Conservation (phyloP, 495 filamentous ascomycete genomes). For the Mycothermus thermophilus region DNA sequence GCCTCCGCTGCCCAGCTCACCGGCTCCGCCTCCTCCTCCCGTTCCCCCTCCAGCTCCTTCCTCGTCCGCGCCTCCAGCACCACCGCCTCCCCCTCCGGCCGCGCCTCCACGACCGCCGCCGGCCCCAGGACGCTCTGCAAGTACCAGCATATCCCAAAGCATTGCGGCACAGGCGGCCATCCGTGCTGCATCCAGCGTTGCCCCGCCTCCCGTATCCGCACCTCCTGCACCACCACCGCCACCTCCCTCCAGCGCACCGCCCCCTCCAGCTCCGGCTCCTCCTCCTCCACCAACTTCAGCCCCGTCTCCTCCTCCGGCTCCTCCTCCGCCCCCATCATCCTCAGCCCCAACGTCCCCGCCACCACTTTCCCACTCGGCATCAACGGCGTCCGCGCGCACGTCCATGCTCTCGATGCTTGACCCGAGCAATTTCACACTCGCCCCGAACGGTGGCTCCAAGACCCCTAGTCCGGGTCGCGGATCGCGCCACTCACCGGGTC, state of each 20-base stretch:
- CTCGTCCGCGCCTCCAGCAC: conserved; percentile 35
- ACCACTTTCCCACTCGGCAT: conserved; percentile 20
- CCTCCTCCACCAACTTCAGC: conserved; percentile 26
- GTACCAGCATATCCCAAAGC: conserved; percentile 22
- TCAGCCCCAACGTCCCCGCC: conserved; percentile 14
- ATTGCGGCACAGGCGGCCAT: conserved; percentile 38
- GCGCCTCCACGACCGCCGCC: conserved; percentile 39
- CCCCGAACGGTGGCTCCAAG: conserved; percentile 34
- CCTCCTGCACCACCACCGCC: conserved; percentile 32
- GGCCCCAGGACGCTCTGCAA: conserved; percentile 18
- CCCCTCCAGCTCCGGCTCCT: conserved; percentile 20
- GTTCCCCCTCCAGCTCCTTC: conserved; percentile 35
- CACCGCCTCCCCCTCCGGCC: conserved; percentile 35
- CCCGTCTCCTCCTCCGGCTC: conserved; percentile 23
- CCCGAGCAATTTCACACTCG: conserved; percentile 63
- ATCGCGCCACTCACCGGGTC: too few species aligned
- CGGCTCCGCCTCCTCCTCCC: conserved; percentile 36
- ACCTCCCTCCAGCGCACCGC: conserved; percentile 17
- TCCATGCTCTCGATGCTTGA: conserved; percentile 48
- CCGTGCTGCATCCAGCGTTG: conserved; percentile 29
- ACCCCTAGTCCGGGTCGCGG: conserved; percentile 30
- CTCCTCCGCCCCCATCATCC: conserved; percentile 15
- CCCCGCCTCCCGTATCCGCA: conserved; percentile 30
- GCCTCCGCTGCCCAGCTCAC: conserved; percentile 32
- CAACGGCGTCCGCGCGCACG: conserved; percentile 18